Percentiles rank a stretch among this genome's conserved stretches.
phyloP scores from a whole-genome alignment of 345 rosid species.

The Brassica nigra region DNA sequence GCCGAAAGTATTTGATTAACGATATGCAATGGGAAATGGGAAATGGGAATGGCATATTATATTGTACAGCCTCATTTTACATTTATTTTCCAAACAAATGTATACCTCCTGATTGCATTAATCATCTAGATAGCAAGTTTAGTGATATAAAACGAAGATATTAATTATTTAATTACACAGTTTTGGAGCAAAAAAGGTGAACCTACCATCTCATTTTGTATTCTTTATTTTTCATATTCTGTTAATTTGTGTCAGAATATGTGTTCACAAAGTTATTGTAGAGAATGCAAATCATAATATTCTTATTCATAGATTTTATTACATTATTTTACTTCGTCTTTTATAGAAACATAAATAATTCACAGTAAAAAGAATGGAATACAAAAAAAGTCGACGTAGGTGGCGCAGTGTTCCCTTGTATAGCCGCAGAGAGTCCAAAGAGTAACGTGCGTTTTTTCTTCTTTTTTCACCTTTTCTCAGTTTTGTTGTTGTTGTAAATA shows the following conservation, averaged over 20 bases:
- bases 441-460: constrained; percentile 38
- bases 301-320: not conserved
- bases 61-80: not conserved
- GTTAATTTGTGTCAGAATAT: not conserved
- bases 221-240: not conserved
- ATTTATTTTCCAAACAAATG: not conserved
- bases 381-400: constrained; percentile 45
- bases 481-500: not conserved
- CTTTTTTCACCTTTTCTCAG: constrained; percentile 15
- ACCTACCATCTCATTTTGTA: constrained; percentile 1
- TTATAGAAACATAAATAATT: not conserved
- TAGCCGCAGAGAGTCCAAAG: constrained; percentile 43
- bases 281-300: not conserved
- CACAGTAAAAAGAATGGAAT: constrained; percentile 26
- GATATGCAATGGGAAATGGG: not conserved
- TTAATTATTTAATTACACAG: not conserved
- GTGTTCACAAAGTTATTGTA: not conserved
- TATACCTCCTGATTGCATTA: not conserved
- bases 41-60: not conserved
- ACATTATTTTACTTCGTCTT: constrained; percentile 7
- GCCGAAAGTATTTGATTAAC: not conserved
- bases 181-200: not conserved
- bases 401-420: constrained; percentile 68
- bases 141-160: not conserved
- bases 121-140: not conserved